Evolutionary conservation across 164 flowering plant genomes (phyloP), one percentile per base, ranked within the genome.

Genomic region (Dillenia turbinata): DNA sequence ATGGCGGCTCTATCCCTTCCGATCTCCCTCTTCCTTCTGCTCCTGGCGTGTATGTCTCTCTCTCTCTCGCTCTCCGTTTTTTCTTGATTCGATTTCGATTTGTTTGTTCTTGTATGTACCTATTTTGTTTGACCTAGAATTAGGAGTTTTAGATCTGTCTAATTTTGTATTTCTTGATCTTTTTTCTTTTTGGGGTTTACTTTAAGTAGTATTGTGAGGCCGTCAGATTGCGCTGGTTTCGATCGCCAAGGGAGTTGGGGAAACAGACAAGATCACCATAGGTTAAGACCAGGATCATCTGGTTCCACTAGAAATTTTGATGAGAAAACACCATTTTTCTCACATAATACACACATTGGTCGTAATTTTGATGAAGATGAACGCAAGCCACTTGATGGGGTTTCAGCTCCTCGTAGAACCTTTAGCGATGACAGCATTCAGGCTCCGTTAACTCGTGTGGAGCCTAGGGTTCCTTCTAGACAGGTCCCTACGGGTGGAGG

Each of bases 11-110:
- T 51, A 95, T 95, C 65, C 98, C 97, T 49, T 79, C 98, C 53
- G 96, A 93, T 81, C 90, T 90, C 47, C 89, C 86, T 67, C 86
- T 93, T 46, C 98, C 97, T 58, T 90, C 98, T 51, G 98, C 94
- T 60, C 98, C 98, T 48, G 98, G 98, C 71, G 81, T 82, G 98
- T 93, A 77, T 66, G 89, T 69, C 57, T 66, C 47, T 59, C 40
- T 16, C n/a, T 47, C 45, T 12, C 16, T 56, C 1, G 10, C 15
- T 55, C 15, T 51, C 46, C 4, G 7, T 8, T 55, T 59, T 3
- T 60, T 22, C 13, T 26, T 15, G 15, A 33, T 44, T 14, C 2
- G 47, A 10, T 56, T 47, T 62, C 47, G 0, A 4, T 54, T 44
- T 3, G 16, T 12, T 22, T 54, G 12, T n/a, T 44, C 45, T 44